Conservation (phyloP, 1,284 basidiomycete genomes). For the Cutaneotrichosporon dermatis region DNA sequence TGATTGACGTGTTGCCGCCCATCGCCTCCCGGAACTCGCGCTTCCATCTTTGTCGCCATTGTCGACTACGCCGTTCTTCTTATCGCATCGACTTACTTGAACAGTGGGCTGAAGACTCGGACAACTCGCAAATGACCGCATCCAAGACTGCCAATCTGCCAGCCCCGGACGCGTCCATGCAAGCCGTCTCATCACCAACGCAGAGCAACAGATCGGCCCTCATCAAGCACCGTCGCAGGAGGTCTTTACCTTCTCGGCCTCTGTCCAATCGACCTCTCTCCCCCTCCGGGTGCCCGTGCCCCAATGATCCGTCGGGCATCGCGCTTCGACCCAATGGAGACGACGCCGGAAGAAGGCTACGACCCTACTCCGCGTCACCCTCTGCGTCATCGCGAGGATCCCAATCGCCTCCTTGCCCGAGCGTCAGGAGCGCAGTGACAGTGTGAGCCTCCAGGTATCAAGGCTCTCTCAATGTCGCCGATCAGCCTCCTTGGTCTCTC, state of each 20-base stretch:
- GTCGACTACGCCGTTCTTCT: neutral
- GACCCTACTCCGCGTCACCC: conserved; percentile 36
- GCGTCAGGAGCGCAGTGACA: conserved; percentile 6
- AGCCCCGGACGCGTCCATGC: conserved; percentile 1
- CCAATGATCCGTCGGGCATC: conserved; percentile 26
- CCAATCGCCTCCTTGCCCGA: neutral
- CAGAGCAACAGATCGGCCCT: neutral
- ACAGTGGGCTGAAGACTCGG: neutral
- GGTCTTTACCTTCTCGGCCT: neutral
- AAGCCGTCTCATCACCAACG: neutral
- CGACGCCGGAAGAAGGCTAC: conserved; percentile 32
- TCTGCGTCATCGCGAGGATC: conserved; percentile 35
- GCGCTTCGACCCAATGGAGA: conserved; percentile 42
- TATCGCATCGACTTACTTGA: neutral
- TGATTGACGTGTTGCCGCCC: no score
- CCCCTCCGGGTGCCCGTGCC: conserved; percentile 18
- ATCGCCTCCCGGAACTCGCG: no score
- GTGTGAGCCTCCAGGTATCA: conserved; percentile 36
- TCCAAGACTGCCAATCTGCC: neutral
- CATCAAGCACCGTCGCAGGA: neutral
- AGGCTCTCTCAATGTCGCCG: conserved; percentile 20
- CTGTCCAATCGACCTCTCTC: neutral
- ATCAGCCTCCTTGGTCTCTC: conserved; percentile 23
- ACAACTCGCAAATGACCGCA: neutral
- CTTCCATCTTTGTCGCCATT: neutral